These are phyloP conservation scores for Ascomycota sp. DNA, from an alignment of 2,329 filamentous ascomycete genomes.

Conservation along the genomic window DNA sequence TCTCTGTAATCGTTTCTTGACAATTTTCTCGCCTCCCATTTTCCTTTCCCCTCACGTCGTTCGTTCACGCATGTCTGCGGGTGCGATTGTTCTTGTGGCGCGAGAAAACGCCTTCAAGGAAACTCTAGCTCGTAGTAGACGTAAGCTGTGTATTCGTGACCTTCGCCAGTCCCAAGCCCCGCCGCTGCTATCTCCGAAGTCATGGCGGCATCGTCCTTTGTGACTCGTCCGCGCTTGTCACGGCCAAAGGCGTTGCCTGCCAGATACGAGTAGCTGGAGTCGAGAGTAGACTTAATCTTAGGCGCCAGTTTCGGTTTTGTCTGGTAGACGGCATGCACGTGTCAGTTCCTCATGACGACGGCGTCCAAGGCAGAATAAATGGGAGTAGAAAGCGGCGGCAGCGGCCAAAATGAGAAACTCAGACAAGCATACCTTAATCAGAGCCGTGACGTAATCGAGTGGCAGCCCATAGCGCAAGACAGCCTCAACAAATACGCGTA, in stretches of 20 bases:
- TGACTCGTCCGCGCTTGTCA: slow-evolving; percentile 82
- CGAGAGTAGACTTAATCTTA: slow-evolving; percentile 61
- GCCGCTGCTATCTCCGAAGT: slow-evolving; percentile 70
- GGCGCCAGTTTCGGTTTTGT: slow-evolving; percentile 64
- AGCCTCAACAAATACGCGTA: slow-evolving; percentile 92
- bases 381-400: neutral
- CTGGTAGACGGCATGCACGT: slow-evolving; percentile 20
- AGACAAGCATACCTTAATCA: slow-evolving; percentile 60
- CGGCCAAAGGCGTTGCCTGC: slow-evolving; percentile 84
- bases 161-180: slow-evolving; percentile 45
- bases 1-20: no score
- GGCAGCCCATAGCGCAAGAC: slow-evolving; percentile 91
- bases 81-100: no score
- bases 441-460: slow-evolving; percentile 66
- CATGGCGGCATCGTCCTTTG: slow-evolving; percentile 67
- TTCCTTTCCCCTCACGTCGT: no score
- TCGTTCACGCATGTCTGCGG: no score
- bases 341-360: neutral
- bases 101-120: slow-evolving; percentile 10
- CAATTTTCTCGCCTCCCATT: no score
- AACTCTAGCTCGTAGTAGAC: slow-evolving; percentile 95
- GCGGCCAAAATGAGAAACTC: no score
- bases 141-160: slow-evolving; percentile 79
- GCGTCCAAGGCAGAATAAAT: neutral
- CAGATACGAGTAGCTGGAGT: slow-evolving; percentile 73